Evolutionary conservation across 257 asterid species (phyloP).

Genomic region (Solanum gracilifrons): DNA sequence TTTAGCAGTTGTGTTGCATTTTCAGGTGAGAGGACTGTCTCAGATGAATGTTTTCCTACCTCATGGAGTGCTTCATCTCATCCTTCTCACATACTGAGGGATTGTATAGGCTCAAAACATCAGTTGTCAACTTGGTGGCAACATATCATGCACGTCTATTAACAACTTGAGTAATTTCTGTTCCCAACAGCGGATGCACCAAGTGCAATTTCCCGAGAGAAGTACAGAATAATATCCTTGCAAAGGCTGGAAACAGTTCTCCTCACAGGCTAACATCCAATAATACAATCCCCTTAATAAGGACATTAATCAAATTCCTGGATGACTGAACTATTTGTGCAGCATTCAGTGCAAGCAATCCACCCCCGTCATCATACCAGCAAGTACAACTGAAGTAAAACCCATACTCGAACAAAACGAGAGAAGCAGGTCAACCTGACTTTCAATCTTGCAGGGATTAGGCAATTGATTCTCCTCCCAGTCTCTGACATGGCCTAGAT

Average conservation of each 20-base stretch:
- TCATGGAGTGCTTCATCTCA: conserved; percentile 15
- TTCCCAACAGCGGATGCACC: conserved; percentile 78
- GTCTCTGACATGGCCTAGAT: conserved; percentile 71
- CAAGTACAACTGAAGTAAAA: conserved; percentile 58
- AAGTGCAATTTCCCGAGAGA: conserved; percentile 73
- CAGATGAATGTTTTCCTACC: conserved; percentile 57
- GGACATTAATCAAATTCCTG: conserved; percentile 22
- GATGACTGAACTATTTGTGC: conserved; percentile 52
- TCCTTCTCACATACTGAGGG: conserved; percentile 71
- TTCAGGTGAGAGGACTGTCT: conserved; percentile 55
- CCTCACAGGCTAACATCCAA: conserved; percentile 70
- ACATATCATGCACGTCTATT: conserved; percentile 93
- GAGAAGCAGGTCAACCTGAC: conserved; percentile 86
- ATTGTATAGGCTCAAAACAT: conserved; percentile 59
- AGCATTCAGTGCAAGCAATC: conserved; percentile 74
- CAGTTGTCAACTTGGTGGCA: conserved; percentile 69
- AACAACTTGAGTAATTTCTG: conserved; percentile 87
- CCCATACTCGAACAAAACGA: conserved; percentile 63
- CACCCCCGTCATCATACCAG: conserved; percentile 91
- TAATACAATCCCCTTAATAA: conserved; percentile 63
- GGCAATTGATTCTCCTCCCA: conserved; percentile 72
- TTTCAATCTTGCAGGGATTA: conserved; percentile 80
- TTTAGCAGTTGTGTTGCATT: conserved; percentile 20
- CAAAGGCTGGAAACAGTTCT: conserved; percentile 49
- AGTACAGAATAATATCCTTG: conserved; percentile 75